These are phyloP conservation scores for Tephrocybe rancida DNA, from an alignment of 768 basidiomycete genomes.

Conservation along the genomic window DNA sequence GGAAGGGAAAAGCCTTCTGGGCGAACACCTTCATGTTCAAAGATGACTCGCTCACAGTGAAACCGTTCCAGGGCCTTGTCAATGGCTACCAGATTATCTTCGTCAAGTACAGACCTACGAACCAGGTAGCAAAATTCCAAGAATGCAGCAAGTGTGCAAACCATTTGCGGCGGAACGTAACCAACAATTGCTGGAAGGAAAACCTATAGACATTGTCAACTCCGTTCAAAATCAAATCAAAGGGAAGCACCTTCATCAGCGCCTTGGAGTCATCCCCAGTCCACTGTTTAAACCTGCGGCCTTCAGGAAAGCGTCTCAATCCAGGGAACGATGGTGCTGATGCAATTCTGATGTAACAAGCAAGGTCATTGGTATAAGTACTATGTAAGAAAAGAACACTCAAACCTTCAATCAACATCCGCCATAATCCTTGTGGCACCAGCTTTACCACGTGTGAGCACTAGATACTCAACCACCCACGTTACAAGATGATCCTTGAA, in stretches of 20 bases:
- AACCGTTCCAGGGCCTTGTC: constrained; percentile 11
- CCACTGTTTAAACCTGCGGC: constrained; percentile 5
- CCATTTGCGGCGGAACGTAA: constrained; percentile 17
- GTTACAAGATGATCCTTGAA: constrained; percentile 3
- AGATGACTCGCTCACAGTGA: constrained; percentile 14
- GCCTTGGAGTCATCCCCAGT: constrained; percentile 11
- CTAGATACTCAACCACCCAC: neutral
- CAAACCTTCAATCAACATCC: constrained; percentile 4
- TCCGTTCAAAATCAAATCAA: neutral
- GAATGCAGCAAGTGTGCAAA: constrained; percentile 19
- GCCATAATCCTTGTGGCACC: neutral
- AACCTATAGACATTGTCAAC: constrained; percentile 16
- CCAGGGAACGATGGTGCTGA: neutral
- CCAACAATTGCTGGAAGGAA: constrained; percentile 30
- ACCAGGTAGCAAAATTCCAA: constrained; percentile 22
- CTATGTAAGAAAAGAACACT: too few relatives aligned
- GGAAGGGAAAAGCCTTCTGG: constrained; percentile 18
- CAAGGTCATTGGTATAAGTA: neutral
- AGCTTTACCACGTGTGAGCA: neutral
- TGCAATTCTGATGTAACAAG: neutral
- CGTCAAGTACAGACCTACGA: neutral
- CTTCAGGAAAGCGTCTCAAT: constrained; percentile 1
- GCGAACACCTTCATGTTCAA: neutral
- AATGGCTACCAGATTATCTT: neutral
- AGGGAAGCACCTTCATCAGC: constrained; percentile 30